Conservation (phyloP, 495 filamentous ascomycete species). For the Arthonia radiata region DNA sequence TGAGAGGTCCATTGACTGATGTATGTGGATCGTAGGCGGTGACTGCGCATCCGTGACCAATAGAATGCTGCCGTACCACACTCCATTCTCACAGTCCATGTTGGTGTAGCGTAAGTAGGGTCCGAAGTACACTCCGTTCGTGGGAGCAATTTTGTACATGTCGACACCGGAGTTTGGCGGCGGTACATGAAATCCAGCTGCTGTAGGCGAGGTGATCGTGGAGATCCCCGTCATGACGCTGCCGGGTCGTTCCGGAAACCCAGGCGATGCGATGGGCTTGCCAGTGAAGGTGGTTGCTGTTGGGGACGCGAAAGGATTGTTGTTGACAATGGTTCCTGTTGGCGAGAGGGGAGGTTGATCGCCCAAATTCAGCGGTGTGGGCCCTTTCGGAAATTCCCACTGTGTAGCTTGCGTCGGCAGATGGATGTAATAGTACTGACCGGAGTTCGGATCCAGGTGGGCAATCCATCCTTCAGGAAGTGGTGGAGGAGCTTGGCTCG, state of each 20-base stretch:
- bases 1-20: conserved; percentile 70
- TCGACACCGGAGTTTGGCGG: conserved; percentile 73
- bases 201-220: conserved; percentile 35
- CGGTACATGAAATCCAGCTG: conserved; percentile 53
- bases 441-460: conserved; percentile 79
- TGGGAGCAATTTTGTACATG: conserved; percentile 75
- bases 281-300: conserved; percentile 58
- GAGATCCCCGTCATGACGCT: conserved; percentile 60
- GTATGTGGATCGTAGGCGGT: conserved; percentile 88
- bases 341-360: conserved; percentile 45
- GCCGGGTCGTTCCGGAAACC: conserved; percentile 36
- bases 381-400: conserved; percentile 93
- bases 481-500: conserved; percentile 49
- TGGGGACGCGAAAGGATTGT: conserved; percentile 19
- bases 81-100: conserved; percentile 78
- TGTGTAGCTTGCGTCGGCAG: conserved; percentile 87
- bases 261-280: conserved; percentile 46
- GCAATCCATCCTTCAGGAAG: conserved; percentile 97
- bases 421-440: conserved; percentile 98
- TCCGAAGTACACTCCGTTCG: conserved; percentile 96
- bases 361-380: conserved; percentile 59
- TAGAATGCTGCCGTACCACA: conserved; percentile 67
- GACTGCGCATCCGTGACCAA: conserved; percentile 81
- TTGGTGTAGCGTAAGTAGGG: conserved; percentile 90
- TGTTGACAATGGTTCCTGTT: neutral